Conservation (phyloP, 768 basidiomycete genomes). For the Gymnopilus dilepis region DNA sequence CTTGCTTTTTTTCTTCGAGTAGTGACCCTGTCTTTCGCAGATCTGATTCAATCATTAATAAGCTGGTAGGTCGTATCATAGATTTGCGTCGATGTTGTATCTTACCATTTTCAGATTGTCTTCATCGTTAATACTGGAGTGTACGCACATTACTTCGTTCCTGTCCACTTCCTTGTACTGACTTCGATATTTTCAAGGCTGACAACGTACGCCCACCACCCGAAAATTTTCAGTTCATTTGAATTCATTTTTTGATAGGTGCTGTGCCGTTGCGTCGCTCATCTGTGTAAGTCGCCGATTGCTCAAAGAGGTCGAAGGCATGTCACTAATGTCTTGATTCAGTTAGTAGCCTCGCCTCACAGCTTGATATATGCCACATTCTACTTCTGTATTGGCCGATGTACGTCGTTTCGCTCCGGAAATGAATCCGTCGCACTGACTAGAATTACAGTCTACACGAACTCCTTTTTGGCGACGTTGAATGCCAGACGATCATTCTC, state of each 20-base stretch:
- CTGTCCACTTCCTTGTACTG: no score
- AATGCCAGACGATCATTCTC: conserved; percentile 50
- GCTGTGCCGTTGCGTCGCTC: conserved; percentile 54
- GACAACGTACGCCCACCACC: conserved; percentile 36
- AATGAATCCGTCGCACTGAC: background rate
- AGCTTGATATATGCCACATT: conserved; percentile 56
- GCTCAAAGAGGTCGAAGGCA: background rate
- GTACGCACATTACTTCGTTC: conserved; percentile 30
- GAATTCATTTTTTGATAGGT: conserved; percentile 26
- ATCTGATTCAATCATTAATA: conserved; percentile 57
- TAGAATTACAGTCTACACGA: conserved; percentile 47
- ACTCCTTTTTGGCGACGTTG: conserved; percentile 56
- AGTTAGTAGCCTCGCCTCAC: conserved; percentile 44
- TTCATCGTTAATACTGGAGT: conserved; percentile 60
- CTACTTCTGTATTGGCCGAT: conserved; percentile 57
- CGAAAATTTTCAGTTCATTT: background rate
- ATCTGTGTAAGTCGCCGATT: conserved; percentile 40
- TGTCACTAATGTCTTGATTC: background rate
- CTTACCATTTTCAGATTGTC: conserved; percentile 39
- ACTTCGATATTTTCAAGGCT: conserved; percentile 29
- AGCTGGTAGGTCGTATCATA: conserved; percentile 37
- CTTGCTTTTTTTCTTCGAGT: background rate
- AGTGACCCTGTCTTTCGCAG: conserved; percentile 23
- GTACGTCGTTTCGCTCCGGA: conserved; percentile 33
- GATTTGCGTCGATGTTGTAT: background rate